Evolutionary conservation across 495 filamentous ascomycete genomes (phyloP), one percentile per base, ranked within the genome.

Genomic region (Platismatia glauca): DNA sequence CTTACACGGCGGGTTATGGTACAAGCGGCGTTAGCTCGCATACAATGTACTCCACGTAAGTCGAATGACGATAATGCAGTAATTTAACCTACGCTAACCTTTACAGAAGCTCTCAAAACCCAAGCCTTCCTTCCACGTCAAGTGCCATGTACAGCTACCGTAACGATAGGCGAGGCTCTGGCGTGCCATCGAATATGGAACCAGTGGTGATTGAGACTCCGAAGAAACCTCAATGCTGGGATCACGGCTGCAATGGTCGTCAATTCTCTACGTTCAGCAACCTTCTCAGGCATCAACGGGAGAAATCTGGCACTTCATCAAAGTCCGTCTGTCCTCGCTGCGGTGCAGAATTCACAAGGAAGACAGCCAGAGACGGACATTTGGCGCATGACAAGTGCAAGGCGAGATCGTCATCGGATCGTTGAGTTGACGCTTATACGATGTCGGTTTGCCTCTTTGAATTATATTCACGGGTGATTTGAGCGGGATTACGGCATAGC

Each of bases 201-300:
- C 61, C 58, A 16, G 65, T 67, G 57, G 82, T 91, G 43, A 79
- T 91, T 16, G 86, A 86, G 67, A 84, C 84, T 57, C 83, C 89
- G 61, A 89, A 89, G 11, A 92, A 91, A 73, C 91, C 91, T 6
- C 91, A 95, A 71, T 96, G 91, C 74, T 96, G 89, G 89, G 91
- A 96, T 55, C 91, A 96, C 67, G 91, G 91, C 12, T 96, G 91
- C 79, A 95, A 95, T 69, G 91, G 91, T 34, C 86, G 91, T 20
- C 88, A 94, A 68, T 96, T 96, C 71, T 95, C 90, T 3, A 96
- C 91, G 16, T 96, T 96, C 71, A 95, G 90, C 84, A 96, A 96
- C 71, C 82, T 96, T 0, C 79, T 96, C 7, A 82, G 91, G 43
- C 91, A 96, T 70, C 91, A 96, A 70, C 83, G 91, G n/a, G 91